These are phyloP conservation scores for Colletotrichum tanaceti DNA, from an alignment of 2,329 filamentous ascomycete genomes.

Conservation along the genomic window DNA sequence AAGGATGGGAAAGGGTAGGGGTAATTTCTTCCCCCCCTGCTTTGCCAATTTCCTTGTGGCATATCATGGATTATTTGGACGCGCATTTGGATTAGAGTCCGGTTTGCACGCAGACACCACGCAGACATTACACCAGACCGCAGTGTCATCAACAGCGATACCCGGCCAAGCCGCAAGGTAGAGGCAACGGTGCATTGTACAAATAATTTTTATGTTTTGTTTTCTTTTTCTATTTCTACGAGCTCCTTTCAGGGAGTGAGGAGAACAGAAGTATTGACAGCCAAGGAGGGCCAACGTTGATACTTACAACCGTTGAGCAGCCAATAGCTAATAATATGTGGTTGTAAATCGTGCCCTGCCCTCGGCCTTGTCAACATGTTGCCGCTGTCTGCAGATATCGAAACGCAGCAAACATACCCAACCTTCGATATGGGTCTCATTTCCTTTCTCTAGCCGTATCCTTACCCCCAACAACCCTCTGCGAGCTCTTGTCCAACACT, in stretches of 20 bases:
- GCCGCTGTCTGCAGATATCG: too few species aligned
- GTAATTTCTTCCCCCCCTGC: neutral
- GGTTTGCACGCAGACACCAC: slow-evolving; percentile 22
- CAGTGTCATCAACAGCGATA: slow-evolving; percentile 41
- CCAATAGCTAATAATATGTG: slow-evolving; percentile 22
- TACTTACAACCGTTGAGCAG: slow-evolving; percentile 10
- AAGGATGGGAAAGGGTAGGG: slow-evolving; percentile 24
- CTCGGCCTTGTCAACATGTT: too few species aligned
- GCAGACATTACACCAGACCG: slow-evolving; percentile 20
- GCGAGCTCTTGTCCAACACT: too few species aligned
- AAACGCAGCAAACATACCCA: too few species aligned
- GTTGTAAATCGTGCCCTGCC: too few species aligned
- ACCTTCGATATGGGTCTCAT: too few species aligned
- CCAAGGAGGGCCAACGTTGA: slow-evolving; percentile 10
- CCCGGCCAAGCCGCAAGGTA: slow-evolving; percentile 28
- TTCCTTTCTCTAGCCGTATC: too few species aligned
- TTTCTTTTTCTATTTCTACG: slow-evolving; percentile 6
- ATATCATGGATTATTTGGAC: slow-evolving; percentile 26
- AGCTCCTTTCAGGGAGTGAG: neutral
- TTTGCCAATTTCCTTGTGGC: slow-evolving; percentile 18
- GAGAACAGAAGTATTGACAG: neutral
- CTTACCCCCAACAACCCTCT: too few species aligned
- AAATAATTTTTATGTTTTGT: neutral
- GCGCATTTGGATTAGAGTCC: slow-evolving; percentile 36
- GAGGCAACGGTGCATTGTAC: slow-evolving; percentile 34